Conservation (phyloP, 2,329 filamentous ascomycete species). For the Leptographium wingfieldii region DNA sequence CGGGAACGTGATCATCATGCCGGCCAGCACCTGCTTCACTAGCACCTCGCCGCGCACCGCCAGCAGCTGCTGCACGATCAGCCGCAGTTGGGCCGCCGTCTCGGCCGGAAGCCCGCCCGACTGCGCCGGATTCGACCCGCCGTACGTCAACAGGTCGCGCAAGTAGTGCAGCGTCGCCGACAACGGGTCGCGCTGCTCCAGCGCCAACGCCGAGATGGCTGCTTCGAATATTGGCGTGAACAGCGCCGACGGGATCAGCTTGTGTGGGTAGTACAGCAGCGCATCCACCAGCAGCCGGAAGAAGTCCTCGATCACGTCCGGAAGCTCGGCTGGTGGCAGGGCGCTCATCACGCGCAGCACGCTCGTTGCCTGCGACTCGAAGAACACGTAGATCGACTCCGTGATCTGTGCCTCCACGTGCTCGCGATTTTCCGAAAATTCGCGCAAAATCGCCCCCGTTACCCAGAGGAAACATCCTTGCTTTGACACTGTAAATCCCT, state of each 20-base stretch:
- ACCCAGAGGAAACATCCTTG: slow-evolving; percentile 99
- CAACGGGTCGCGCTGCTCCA: slow-evolving; percentile 85
- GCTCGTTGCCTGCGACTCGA: slow-evolving; percentile 80
- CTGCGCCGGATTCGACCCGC: slow-evolving; percentile 57
- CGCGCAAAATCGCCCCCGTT: slow-evolving; percentile 83
- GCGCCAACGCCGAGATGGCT: slow-evolving; percentile 68
- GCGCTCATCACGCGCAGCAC: slow-evolving; percentile 86
- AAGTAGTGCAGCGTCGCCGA: slow-evolving; percentile 88
- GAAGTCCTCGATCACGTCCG: slow-evolving; percentile 86
- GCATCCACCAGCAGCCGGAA: slow-evolving; percentile 89
- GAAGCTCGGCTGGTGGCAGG: slow-evolving; percentile 59
- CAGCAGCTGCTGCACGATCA: slow-evolving; percentile 61
- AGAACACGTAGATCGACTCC: slow-evolving; percentile 84
- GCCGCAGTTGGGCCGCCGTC: slow-evolving; percentile 57
- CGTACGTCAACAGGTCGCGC: slow-evolving; percentile 82
- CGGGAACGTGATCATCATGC: slow-evolving; percentile 99
- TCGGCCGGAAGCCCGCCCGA: slow-evolving; percentile 43
- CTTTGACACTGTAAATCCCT: slow-evolving; percentile 70
- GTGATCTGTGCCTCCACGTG: slow-evolving; percentile 71
- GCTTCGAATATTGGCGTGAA: slow-evolving; percentile 78
- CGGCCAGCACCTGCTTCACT: slow-evolving; percentile 80
- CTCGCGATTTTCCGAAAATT: slow-evolving; percentile 86
- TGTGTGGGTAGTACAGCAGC: slow-evolving; percentile 80
- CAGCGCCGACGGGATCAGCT: slow-evolving; percentile 66
- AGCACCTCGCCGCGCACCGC: slow-evolving; percentile 59